Percentiles rank a stretch among this genome's conserved stretches.
Conservation (phyloP, 768 basidiomycete genomes). For the Rhizopogon salebrosus region DNA sequence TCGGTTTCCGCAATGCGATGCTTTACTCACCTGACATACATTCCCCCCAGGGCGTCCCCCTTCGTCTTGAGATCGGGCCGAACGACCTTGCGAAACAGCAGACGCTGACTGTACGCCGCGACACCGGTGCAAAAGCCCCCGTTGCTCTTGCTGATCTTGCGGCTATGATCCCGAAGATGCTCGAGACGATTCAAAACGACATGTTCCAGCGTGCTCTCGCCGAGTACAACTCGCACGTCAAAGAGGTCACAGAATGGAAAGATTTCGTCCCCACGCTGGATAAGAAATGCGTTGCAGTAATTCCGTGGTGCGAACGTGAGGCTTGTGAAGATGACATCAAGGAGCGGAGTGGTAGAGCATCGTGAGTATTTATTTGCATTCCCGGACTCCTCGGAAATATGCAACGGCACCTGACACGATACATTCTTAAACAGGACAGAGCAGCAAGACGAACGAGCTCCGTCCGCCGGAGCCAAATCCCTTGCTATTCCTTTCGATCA, state of each 20-base stretch:
- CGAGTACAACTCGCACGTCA: slow-evolving; percentile 65
- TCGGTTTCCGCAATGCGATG: slow-evolving; percentile 8
- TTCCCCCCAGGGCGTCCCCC: slow-evolving; percentile 75
- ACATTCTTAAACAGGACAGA: slow-evolving; percentile 55
- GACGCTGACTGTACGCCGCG: slow-evolving; percentile 80
- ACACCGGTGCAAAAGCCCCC: slow-evolving; percentile 58
- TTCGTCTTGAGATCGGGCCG: slow-evolving; percentile 96
- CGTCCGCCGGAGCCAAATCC: slow-evolving; percentile 95
- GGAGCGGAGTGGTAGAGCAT: slow-evolving; percentile 76
- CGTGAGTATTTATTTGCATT: slow-evolving; percentile 36
- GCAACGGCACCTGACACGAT: slow-evolving; percentile 3
- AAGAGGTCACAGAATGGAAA: slow-evolving; percentile 81
- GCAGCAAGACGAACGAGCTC: slow-evolving; percentile 89
- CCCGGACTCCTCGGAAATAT: background rate
- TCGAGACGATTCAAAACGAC: slow-evolving; percentile 83
- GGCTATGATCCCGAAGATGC: slow-evolving; percentile 51
- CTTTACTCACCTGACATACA: background rate
- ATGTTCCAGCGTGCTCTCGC: slow-evolving; percentile 81
- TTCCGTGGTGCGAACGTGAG: slow-evolving; percentile 96
- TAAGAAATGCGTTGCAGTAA: slow-evolving; percentile 76
- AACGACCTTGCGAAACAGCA: slow-evolving; percentile 82
- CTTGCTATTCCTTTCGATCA: slow-evolving; percentile 97
- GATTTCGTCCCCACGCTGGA: slow-evolving; percentile 91
- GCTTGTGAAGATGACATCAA: slow-evolving; percentile 98
- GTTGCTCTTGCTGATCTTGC: slow-evolving; percentile 46